Conservation (phyloP, 805 yeast species). For the Teunomyces lycoperdinae region DNA sequence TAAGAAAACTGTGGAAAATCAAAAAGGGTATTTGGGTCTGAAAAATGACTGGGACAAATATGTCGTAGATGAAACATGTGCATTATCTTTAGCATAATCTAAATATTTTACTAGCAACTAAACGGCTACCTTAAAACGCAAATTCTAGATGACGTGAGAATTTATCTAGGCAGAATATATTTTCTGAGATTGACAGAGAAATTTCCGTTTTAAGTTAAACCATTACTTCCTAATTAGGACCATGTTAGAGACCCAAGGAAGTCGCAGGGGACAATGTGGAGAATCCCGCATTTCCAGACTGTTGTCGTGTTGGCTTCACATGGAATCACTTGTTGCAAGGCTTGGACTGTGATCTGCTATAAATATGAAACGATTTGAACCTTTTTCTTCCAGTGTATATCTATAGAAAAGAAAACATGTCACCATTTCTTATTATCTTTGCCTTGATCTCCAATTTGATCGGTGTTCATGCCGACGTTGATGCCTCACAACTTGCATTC, state of each 20-base stretch:
- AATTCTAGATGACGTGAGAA: too few species aligned
- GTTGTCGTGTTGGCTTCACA: background rate
- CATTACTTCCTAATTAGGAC: too few species aligned
- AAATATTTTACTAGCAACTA: background rate
- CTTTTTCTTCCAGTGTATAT: background rate
- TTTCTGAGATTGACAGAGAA: background rate
- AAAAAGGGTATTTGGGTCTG: conserved; percentile 12
- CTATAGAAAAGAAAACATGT: background rate
- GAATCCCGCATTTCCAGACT: background rate
- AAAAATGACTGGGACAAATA: conserved; percentile 31
- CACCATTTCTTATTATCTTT: background rate
- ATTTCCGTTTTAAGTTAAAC: background rate
- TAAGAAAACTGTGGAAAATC: conserved; percentile 2
- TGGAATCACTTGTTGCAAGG: background rate
- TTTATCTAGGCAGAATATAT: background rate
- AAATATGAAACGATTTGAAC: background rate
- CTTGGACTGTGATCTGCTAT: background rate
- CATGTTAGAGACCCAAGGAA: background rate
- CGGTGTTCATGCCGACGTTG: background rate
- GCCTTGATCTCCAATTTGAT: background rate
- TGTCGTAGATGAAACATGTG: conserved; percentile 24
- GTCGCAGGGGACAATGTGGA: background rate
- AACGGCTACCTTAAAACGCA: background rate
- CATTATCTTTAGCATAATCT: conserved; percentile 15
- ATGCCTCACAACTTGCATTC: conserved; percentile 8